These are phyloP conservation scores for Uronychia setigera DNA, from an alignment of 73 alveolate species.

Conservation along the genomic window DNA sequence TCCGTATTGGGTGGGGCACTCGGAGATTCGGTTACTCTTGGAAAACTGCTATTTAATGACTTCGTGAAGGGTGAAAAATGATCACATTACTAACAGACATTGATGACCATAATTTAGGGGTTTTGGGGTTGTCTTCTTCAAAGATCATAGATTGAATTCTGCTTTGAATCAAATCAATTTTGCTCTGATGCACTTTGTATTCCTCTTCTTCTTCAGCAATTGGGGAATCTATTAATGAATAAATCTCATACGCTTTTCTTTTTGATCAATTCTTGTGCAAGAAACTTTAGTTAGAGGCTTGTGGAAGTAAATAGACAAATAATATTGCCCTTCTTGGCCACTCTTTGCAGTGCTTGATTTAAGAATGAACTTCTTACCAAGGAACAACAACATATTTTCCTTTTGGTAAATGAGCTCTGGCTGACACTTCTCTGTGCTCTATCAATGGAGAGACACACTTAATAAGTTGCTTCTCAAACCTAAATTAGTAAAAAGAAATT, in stretches of 20 bases:
- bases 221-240: constrained; percentile 6
- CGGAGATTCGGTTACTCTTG: too few relatives aligned
- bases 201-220: constrained; percentile 39
- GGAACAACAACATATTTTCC: constrained; percentile 64
- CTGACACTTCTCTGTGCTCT: constrained; percentile 59
- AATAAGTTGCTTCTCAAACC: constrained; percentile 41
- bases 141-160: constrained; percentile 22
- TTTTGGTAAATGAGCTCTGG: constrained; percentile 20
- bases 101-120: too few relatives aligned
- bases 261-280: not conserved
- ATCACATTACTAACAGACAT: too few relatives aligned
- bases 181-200: constrained; percentile 28
- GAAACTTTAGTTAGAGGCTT: not conserved
- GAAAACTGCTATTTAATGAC: too few relatives aligned
- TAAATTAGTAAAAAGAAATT: not conserved
- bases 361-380: not conserved
- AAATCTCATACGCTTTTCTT: not conserved
- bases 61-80: too few relatives aligned
- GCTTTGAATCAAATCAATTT: constrained; percentile 12
- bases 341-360: constrained; percentile 27
- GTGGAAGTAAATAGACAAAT: constrained; percentile 34
- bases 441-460: constrained; percentile 38
- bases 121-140: constrained; percentile 23
- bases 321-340: constrained; percentile 50
- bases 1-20: not conserved